Evolutionary conservation across 208 protist genomes (phyloP).

Genomic region (Trypanosoma brucei): DNA sequence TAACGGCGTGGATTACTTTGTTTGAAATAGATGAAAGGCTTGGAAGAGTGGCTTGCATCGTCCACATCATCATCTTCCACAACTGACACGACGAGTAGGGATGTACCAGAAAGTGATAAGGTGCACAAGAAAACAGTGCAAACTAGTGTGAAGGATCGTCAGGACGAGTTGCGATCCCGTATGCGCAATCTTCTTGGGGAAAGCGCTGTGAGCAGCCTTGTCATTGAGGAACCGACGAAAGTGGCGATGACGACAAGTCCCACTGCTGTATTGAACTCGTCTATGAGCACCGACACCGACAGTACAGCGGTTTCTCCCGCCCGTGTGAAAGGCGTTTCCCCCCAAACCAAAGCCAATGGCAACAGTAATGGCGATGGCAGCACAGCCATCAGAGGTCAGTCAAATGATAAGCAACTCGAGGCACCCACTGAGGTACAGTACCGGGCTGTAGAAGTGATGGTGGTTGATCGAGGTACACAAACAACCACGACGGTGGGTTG

Average conservation of each 20-base stretch:
- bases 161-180: slow-evolving; percentile 55
- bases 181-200: slow-evolving; percentile 55
- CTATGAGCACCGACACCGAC: too few relatives aligned
- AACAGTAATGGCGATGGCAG: too few relatives aligned
- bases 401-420: too few relatives aligned
- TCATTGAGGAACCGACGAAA: neutral
- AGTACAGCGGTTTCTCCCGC: too few relatives aligned
- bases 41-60: slow-evolving; percentile 62
- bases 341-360: too few relatives aligned
- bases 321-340: too few relatives aligned
- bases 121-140: neutral
- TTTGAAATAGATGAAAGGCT: slow-evolving; percentile 42
- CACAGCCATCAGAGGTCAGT: too few relatives aligned
- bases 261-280: too few relatives aligned
- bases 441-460: slow-evolving; percentile 65
- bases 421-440: slow-evolving; percentile 12
- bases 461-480: slow-evolving; percentile 82
- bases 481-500: slow-evolving; percentile 58
- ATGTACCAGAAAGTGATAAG: neutral
- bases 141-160: slow-evolving; percentile 10
- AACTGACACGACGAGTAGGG: neutral
- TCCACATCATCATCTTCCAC: slow-evolving; percentile 12
- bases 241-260: neutral
- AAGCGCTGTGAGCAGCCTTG: slow-evolving; percentile 26
- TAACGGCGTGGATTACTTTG: neutral